Evolutionary conservation across 2,329 filamentous ascomycete genomes (phyloP).

Genomic region (Diplodia seriata): DNA sequence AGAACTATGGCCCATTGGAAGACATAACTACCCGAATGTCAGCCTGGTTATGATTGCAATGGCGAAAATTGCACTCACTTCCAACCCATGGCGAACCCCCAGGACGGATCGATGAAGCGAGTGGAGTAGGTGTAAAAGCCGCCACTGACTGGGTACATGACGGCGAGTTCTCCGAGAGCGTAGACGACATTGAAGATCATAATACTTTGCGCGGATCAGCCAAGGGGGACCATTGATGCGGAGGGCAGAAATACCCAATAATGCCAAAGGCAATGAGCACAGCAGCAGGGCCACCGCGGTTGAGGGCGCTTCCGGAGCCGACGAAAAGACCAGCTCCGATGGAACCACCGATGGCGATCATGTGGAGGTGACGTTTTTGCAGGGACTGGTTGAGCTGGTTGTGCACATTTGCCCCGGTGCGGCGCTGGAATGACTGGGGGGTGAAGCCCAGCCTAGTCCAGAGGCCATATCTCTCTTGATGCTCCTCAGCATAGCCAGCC

Average conservation of each 20-base stretch:
- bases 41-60: too few species aligned
- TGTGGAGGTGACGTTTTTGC: conserved; percentile 76
- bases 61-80: conserved; percentile 53
- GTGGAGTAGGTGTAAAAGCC: conserved; percentile 93
- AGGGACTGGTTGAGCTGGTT: conserved; percentile 67
- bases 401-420: conserved; percentile 36
- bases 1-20: conserved; percentile 86
- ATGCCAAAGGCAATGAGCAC: conserved; percentile 56
- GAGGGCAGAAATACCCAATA: conserved; percentile 60
- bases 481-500: neutral
- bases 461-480: conserved; percentile 37
- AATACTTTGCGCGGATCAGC: conserved; percentile 41
- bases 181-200: conserved; percentile 95
- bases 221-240: too few species aligned
- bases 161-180: conserved; percentile 88
- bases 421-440: conserved; percentile 48
- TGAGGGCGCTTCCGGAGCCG: conserved; percentile 63
- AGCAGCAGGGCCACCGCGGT: conserved; percentile 48
- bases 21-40: conserved; percentile 62
- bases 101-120: conserved; percentile 89
- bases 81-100: conserved; percentile 96
- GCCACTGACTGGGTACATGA: conserved; percentile 87
- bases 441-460: conserved; percentile 51
- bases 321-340: conserved; percentile 83
- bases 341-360: conserved; percentile 95